Percentiles rank a stretch among this genome's conserved stretches.
phyloP scores from a whole-genome alignment of 78 protist species.

The Protostelium mycophagum region DNA sequence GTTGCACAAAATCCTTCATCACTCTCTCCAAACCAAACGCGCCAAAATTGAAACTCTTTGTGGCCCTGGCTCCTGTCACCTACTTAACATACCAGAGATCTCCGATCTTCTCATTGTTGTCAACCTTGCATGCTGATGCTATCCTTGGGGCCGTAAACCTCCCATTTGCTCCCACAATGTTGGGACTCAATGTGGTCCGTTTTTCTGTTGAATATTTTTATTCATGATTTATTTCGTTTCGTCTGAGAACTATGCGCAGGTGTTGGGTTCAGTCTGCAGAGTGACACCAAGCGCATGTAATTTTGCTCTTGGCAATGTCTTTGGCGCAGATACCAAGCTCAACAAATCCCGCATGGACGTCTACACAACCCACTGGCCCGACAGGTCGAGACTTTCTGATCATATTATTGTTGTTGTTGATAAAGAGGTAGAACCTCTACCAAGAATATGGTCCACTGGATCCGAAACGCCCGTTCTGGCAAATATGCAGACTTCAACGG shows the following conservation, averaged over 20 bases:
- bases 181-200: not conserved
- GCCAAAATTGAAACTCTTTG: not conserved
- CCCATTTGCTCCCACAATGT: not conserved
- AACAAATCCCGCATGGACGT: not conserved
- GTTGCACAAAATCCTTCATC: not conserved
- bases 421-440: not conserved
- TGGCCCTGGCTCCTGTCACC: not conserved
- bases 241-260: too few relatives aligned
- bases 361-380: not conserved
- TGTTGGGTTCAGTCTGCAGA: not conserved
- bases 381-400: not conserved
- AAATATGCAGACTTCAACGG: not conserved
- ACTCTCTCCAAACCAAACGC: not conserved
- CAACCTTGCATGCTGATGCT: not conserved
- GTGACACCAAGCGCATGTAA: not conserved
- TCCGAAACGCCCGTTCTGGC: not conserved
- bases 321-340: not conserved
- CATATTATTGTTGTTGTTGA: not conserved
- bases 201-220: too few relatives aligned
- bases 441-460: not conserved
- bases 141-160: not conserved
- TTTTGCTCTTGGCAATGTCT: not conserved
- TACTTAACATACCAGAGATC: not conserved
- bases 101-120: not conserved
- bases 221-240: too few relatives aligned